A percentile compares a stretch with the other conserved stretches of the same genome.
Conservation (phyloP, 2,329 filamentous ascomycete species). For the Plectosphaerella cucumerina region DNA sequence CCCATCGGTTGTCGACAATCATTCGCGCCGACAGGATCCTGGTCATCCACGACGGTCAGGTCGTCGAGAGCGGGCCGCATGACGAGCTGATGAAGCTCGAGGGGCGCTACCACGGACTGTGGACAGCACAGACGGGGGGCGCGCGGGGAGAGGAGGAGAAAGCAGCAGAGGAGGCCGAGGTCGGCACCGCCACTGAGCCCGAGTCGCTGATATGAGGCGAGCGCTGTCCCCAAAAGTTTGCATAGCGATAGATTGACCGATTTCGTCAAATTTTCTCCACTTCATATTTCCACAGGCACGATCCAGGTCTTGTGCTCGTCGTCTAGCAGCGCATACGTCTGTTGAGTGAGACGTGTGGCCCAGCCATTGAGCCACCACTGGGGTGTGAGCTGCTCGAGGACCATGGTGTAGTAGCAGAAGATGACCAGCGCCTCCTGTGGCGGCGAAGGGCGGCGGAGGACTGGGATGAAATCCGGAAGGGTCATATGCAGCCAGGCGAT, state of each 20-base stretch:
- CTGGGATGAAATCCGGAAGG: neutral
- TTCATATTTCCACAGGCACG: neutral
- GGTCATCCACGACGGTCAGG: conserved; percentile 57
- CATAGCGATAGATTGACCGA: neutral
- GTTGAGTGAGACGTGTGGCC: neutral
- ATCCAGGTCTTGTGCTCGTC: neutral
- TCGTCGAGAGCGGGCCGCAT: conserved; percentile 62
- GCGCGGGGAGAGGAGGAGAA: neutral
- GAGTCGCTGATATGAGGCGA: too few species aligned
- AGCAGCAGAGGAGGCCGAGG: neutral
- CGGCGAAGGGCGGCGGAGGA: neutral
- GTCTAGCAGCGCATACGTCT: neutral
- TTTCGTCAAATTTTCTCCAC: neutral
- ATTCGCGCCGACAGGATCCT: conserved; percentile 66
- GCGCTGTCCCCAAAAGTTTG: neutral
- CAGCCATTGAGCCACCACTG: neutral
- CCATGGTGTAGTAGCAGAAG: conserved; percentile 1
- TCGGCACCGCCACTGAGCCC: too few species aligned
- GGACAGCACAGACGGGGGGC: conserved; percentile 54
- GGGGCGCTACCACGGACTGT: conserved; percentile 61
- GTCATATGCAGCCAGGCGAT: neutral
- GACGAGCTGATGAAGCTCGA: conserved; percentile 51
- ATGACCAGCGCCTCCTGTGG: neutral
- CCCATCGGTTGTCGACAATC: conserved; percentile 67
- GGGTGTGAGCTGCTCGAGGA: neutral